Conservation (phyloP, 2,329 filamentous ascomycete genomes). For the Arthrinium puccinioides region DNA sequence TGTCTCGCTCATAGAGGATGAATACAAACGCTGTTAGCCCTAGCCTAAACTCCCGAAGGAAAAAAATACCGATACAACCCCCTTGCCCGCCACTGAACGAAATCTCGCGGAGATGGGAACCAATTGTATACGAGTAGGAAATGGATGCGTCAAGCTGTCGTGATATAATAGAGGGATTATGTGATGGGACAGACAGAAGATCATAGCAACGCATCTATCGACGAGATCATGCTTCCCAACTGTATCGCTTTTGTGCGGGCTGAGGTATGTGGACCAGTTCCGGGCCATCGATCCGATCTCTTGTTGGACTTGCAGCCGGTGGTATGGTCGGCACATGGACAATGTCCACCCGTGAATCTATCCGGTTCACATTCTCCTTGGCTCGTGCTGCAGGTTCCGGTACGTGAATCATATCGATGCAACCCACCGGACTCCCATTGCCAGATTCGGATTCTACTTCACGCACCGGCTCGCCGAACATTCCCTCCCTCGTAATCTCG, state of each 20-base stretch:
- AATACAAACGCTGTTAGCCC: no score
- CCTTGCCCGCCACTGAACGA: no score
- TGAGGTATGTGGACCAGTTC: slow-evolving; percentile 25
- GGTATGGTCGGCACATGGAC: slow-evolving; percentile 6
- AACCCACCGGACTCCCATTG: no score
- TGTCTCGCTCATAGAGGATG: no score
- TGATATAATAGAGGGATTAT: not conserved
- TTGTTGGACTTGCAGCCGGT: slow-evolving; percentile 5
- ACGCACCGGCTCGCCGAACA: not conserved
- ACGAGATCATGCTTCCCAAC: slow-evolving; percentile 18
- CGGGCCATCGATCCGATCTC: slow-evolving; percentile 17
- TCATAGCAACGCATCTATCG: not conserved
- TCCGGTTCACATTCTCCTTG: not conserved
- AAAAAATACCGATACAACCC: no score
- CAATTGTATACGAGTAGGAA: no score
- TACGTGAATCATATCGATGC: slow-evolving; percentile 5
- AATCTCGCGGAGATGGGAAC: no score
- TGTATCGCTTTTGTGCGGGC: slow-evolving; percentile 22
- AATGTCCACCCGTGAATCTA: slow-evolving; percentile 1
- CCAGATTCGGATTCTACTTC: slow-evolving; percentile 2
- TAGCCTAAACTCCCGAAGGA: no score
- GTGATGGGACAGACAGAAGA: not conserved
- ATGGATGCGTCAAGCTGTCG: no score
- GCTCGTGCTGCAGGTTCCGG: slow-evolving; percentile 2
- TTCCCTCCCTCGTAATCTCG: not conserved